Percentiles rank a stretch among this genome's conserved stretches.
Evolutionary conservation across 371 early-diverging fungal genomes (phyloP).

Genomic region (Mortierella sp.): DNA sequence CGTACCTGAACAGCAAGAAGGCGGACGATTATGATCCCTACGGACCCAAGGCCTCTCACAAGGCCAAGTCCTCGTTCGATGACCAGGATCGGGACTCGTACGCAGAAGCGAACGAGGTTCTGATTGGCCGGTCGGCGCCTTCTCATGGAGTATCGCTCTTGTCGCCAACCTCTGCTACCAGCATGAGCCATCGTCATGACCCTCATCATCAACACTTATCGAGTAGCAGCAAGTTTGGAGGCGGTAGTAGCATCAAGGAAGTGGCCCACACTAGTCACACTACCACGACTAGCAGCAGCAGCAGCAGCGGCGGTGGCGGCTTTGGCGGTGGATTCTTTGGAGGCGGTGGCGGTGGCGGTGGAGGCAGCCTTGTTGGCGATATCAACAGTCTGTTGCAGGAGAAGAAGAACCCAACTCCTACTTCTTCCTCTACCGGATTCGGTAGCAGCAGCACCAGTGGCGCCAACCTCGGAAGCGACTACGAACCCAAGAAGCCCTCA

Average conservation of each 20-base stretch:
- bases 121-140: conserved; percentile 19
- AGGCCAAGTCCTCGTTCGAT: conserved; percentile 21
- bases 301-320: background rate
- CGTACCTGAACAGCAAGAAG: conserved; percentile 38
- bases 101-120: conserved; percentile 12
- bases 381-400: conserved; percentile 36
- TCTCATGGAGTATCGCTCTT: conserved; percentile 28
- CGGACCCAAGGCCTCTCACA: conserved; percentile 28
- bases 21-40: conserved; percentile 44
- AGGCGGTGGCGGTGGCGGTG: conserved; percentile 24
- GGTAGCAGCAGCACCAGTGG: background rate
- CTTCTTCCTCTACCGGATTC: conserved; percentile 8
- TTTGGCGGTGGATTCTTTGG: conserved; percentile 4
- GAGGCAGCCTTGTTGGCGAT: conserved; percentile 42
- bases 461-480: background rate
- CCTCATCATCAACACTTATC: conserved; percentile 16
- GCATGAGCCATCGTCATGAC: conserved; percentile 51
- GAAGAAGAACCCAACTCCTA: conserved; percentile 19
- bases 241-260: background rate
- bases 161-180: conserved; percentile 24
- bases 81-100: conserved; percentile 1
- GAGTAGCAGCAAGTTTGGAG: conserved; percentile 8
- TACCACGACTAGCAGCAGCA: background rate
- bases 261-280: background rate
- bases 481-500: background rate